Evolutionary conservation across 2,329 filamentous ascomycete species (phyloP).

Genomic region (Celoporthe dispersa): DNA sequence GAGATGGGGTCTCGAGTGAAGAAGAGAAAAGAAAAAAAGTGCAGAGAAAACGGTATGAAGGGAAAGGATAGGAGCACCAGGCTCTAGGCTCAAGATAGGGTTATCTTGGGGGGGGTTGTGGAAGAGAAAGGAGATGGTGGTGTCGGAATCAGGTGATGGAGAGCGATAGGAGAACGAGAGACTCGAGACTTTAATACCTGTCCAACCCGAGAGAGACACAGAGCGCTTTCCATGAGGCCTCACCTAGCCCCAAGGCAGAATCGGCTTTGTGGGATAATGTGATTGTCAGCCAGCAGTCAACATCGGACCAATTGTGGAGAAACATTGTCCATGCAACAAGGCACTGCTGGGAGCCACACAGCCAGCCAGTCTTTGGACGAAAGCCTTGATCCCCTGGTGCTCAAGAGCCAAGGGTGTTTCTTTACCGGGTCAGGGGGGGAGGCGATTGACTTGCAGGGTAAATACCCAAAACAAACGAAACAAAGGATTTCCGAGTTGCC

Average conservation of each 20-base stretch:
- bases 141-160: neutral
- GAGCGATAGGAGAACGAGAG: conserved; percentile 1
- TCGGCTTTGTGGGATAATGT: conserved; percentile 6
- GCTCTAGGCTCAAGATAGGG: neutral
- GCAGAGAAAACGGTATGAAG: neutral
- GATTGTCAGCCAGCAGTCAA: conserved; percentile 6
- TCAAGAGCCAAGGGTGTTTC: neutral
- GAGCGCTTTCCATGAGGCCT: conserved; percentile 14
- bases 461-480: conserved; percentile 15
- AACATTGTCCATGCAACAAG: conserved; percentile 1
- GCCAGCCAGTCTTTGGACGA: conserved; percentile 17
- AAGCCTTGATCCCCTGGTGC: conserved; percentile 13
- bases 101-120: neutral
- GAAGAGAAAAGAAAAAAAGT: neutral
- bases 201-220: neutral
- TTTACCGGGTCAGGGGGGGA: neutral
- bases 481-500: conserved; percentile 7
- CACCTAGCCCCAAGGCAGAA: conserved; percentile 1
- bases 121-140: conserved; percentile 6
- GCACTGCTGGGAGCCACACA: conserved; percentile 6
- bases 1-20: neutral
- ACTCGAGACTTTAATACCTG: conserved; percentile 18
- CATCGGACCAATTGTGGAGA: conserved; percentile 15
- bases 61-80: conserved; percentile 12
- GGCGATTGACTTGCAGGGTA: neutral